These are phyloP conservation scores for Pestalotiopsis fici DNA, from an alignment of 2,329 filamentous ascomycete genomes.

Conservation along the genomic window DNA sequence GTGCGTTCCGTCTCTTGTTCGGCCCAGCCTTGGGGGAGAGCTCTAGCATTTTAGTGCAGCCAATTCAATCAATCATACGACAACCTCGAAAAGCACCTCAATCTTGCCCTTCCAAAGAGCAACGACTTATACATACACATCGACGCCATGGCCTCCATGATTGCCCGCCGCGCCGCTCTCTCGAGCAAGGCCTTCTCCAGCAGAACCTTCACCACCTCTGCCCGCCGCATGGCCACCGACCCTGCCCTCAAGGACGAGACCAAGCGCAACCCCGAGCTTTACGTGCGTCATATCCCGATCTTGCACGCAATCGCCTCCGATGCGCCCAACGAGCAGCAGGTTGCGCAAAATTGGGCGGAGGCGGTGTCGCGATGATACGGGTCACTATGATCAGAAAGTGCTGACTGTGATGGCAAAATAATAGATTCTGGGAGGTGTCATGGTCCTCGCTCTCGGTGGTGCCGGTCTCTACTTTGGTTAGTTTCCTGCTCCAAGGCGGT, in stretches of 20 bases:
- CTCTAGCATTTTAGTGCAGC: not conserved
- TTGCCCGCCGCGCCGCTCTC: conserved; percentile 48
- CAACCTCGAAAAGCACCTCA: not conserved
- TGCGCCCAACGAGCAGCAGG: not conserved
- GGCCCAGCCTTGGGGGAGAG: not conserved
- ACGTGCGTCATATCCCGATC: conserved; percentile 38
- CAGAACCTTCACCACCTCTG: conserved; percentile 51
- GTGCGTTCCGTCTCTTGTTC: not conserved
- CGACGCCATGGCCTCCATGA: conserved; percentile 55
- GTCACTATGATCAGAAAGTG: not conserved
- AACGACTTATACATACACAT: not conserved
- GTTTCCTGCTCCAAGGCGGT: conserved; percentile 16
- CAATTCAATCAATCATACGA: conserved; percentile 3
- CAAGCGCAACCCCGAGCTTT: conserved; percentile 54
- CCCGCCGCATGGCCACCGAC: conserved; percentile 48
- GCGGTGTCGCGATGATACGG: not conserved
- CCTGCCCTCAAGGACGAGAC: conserved; percentile 55
- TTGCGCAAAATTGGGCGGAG: not conserved
- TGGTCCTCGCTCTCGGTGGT: conserved; percentile 84
- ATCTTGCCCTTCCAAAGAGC: not conserved
- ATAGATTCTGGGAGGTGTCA: conserved; percentile 87
- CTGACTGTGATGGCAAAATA: conserved; percentile 7
- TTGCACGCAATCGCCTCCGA: not conserved
- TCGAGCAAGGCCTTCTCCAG: conserved; percentile 27
- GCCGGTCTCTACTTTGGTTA: conserved; percentile 89